Evolutionary conservation across 495 filamentous ascomycete genomes (phyloP), one percentile per base, ranked within the genome.

Genomic region (Choiromyces venosus): DNA sequence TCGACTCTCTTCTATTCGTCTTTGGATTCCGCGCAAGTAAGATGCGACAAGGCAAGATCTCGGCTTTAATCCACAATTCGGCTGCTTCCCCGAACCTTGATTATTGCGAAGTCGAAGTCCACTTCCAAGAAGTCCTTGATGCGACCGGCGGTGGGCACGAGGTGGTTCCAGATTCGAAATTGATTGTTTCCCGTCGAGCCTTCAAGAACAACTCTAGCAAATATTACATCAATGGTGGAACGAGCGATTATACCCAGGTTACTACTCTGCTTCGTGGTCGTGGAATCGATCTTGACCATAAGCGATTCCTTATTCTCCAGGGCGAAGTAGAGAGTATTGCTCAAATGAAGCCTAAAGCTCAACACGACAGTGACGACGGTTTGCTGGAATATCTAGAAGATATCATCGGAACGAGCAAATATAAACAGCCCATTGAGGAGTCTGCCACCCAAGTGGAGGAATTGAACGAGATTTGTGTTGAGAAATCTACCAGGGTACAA

Each of bases 1-100:
- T 99, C 82, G 95, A 99, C 83, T 97, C 95, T 10, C 84, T 99
- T 46, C 89, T 99, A 4, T 99, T 99, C 80, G 95, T 99, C 35
- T 99, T 99, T 77, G 95, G 95, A 61, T 99, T 99, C 84, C 90
- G 95, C 67, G 95, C 95, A 36, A 98, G 94, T 85, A 99, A 99
- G 84, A 99, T 99, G 95, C 87, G 95, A 79, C 95, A 99, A 82
- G 96, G 95, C 80, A 99, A 99, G 84, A 94, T 99, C 52, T 98
- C 95, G 4, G 95, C 95, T 29, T 83, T 99, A 74, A 98, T 99
- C 72, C 95, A 99, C 81, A 98, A 97, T 82, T 97, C 94, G 42
- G 93, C 93, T 2, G 87, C 90, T 46, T 89, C 89, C 74, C 93
- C 96, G 1, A 86, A 97, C 73, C 85, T 98, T 9, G 91, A 93